A percentile compares a stretch with the other conserved stretches of the same genome.
phyloP scores from a whole-genome alignment of 495 filamentous ascomycete genomes.

The Penicillium maclennaniae region DNA sequence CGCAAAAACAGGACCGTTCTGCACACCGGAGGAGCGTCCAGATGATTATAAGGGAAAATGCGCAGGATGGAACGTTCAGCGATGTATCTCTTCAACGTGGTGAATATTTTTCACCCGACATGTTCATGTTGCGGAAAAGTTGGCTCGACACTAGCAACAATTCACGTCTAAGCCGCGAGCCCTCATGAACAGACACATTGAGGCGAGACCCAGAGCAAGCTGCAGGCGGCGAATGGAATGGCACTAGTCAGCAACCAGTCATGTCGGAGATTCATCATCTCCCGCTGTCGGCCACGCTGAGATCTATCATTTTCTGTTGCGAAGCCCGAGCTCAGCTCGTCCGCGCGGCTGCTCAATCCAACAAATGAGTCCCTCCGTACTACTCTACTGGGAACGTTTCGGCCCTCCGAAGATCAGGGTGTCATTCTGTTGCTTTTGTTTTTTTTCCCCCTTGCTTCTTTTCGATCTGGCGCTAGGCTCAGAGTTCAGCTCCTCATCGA shows the following conservation, averaged over 20 bases:
- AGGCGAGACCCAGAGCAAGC: conserved; percentile 23
- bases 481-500: background rate
- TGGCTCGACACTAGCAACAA: conserved; percentile 10
- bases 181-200: conserved; percentile 8
- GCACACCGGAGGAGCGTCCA: background rate
- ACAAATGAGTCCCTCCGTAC: conserved; percentile 18
- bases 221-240: conserved; percentile 17
- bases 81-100: background rate
- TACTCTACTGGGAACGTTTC: conserved; percentile 17
- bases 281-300: conserved; percentile 9
- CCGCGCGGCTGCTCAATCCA: conserved; percentile 17
- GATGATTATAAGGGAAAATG: conserved; percentile 15
- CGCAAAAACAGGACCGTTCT: conserved; percentile 2
- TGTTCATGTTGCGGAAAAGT: background rate
- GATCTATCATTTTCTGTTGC: conserved; percentile 29
- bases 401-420: background rate
- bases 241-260: conserved; percentile 17
- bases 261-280: conserved; percentile 7
- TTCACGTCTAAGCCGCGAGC: background rate
- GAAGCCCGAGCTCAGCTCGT: conserved; percentile 22
- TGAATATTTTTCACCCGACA: conserved; percentile 16
- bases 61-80: background rate
- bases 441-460: conserved; percentile 5
- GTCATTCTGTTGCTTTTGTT: conserved; percentile 9
- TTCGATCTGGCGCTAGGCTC: background rate